Percentiles rank a stretch among this genome's conserved stretches.
phyloP scores from a whole-genome alignment of 768 basidiomycete genomes.

The Tephrocybe rancida region DNA sequence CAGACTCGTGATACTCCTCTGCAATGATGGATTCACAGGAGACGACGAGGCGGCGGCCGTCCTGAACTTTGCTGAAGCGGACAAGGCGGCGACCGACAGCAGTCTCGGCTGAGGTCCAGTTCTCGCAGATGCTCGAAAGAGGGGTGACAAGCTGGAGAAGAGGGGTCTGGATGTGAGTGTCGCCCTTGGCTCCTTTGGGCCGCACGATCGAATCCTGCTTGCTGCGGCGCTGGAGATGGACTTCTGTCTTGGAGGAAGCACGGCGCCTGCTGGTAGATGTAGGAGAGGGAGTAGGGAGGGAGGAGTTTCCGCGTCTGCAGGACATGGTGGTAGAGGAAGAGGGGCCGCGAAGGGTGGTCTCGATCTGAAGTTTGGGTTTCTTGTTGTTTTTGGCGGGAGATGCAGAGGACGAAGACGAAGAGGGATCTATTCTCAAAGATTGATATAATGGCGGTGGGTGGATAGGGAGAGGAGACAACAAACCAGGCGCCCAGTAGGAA shows the following conservation, averaged over 20 bases:
- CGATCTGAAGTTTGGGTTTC: conserved; percentile 35
- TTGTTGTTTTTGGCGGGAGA: conserved; percentile 18
- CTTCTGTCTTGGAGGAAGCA: conserved; percentile 30
- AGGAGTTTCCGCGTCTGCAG: conserved; percentile 40
- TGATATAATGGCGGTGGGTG: conserved; percentile 6
- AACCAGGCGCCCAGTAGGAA: conserved; percentile 57
- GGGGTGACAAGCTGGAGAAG: conserved; percentile 64
- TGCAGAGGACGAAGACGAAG: conserved; percentile 3
- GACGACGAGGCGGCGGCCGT: conserved; percentile 75
- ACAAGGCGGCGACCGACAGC: conserved; percentile 79
- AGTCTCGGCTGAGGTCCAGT: conserved; percentile 70
- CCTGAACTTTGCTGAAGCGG: conserved; percentile 78
- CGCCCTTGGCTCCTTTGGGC: conserved; percentile 40
- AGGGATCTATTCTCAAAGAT: conserved; percentile 9
- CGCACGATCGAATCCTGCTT: conserved; percentile 46
- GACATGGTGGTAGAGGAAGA: conserved; percentile 24
- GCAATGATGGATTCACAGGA: conserved; percentile 77
- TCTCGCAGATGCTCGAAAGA: conserved; percentile 53
- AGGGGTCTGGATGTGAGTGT: conserved; percentile 52
- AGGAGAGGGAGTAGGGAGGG: conserved; percentile 40
- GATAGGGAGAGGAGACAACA: conserved; percentile 17
- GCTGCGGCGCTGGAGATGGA: conserved; percentile 43
- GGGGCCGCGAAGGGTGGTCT: conserved; percentile 19
- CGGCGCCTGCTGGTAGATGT: conserved; percentile 39
- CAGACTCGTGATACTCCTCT: conserved; percentile 70